phyloP scores from a whole-genome alignment of 768 basidiomycete genomes.

The Lentinus brumalis region DNA sequence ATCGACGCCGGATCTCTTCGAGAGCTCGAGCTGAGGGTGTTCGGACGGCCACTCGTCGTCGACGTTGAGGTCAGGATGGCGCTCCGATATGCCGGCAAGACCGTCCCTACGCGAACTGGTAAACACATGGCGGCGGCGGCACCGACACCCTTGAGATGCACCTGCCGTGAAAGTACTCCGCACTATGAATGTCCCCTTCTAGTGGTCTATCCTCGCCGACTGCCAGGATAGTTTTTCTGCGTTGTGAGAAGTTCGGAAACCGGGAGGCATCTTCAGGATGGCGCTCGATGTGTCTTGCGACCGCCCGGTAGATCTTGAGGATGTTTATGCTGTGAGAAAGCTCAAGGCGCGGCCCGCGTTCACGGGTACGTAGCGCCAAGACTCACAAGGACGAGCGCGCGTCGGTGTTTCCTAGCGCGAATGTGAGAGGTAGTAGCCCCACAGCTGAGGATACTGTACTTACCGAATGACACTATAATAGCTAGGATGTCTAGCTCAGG shows the following conservation, averaged over 20 bases:
- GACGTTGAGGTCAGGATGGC: conserved; percentile 66
- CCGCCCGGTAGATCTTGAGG: conserved; percentile 70
- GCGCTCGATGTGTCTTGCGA: conserved; percentile 57
- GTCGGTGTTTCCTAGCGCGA: conserved; percentile 69
- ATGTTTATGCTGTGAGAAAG: conserved; percentile 59
- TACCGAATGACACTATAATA: conserved; percentile 76
- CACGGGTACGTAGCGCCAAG: conserved; percentile 14
- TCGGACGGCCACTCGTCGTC: conserved; percentile 21
- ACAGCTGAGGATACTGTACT: conserved; percentile 19
- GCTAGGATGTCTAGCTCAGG: conserved; percentile 83
- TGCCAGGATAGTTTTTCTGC: conserved; percentile 60
- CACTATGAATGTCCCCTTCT: conserved; percentile 69
- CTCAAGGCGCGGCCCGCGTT: background rate
- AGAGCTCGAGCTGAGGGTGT: conserved; percentile 49
- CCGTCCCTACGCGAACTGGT: conserved; percentile 56
- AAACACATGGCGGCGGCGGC: background rate
- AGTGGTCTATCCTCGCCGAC: conserved; percentile 68
- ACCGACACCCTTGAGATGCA: conserved; percentile 23
- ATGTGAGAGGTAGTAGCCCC: background rate
- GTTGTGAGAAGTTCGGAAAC: conserved; percentile 63
- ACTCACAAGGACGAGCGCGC: conserved; percentile 61
- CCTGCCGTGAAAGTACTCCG: conserved; percentile 87
- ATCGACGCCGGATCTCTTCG: conserved; percentile 50
- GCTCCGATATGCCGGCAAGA: conserved; percentile 55
- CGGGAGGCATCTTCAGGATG: conserved; percentile 54